Base-by-base conservation (phyloP, 2,329 filamentous ascomycete species). In the Talaromyces sp. region DNA sequence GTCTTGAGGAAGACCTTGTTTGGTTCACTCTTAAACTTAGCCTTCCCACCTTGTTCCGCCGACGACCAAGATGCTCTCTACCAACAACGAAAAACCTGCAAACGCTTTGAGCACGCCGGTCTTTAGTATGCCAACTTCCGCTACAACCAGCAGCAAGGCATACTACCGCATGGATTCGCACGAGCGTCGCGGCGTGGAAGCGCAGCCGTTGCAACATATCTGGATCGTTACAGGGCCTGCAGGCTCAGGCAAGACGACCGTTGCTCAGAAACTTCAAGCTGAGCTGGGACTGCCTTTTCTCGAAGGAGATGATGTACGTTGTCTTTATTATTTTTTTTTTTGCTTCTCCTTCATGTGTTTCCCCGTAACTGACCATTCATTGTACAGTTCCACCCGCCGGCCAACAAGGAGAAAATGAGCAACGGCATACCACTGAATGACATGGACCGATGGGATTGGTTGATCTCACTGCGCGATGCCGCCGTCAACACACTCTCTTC, bases 381-480 rank as follows among this genome's bases (percentile, higher is more conserved):
- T 48, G 9, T 54, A 51, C 64, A 81, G 79, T 80, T 77, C 65
- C 79, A 81, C 66, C 68, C 77, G 0, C 77, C 83, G 32, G 81
- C 88, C 69, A 97, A 93, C 77, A 87, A 92, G 67, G 88, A 92
- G 58, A 99, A 97, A 77, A 99, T 99, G 94, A 82, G 84, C 70
- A 83, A 82, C 66, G 91, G 91, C 66, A 87, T 86, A 60, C 92
- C 94, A 2, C 82, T 99, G 38, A 96, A 90, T 59, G 94, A 99
- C 72, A 88, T 87, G 62, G 94, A 99, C 77, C 89, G 94, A 65
- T 97, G 94, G 94, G 93, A 97, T 79, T 99, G 94, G 94, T 86
- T 99, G 64, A 90, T 88, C 53, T 81, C 82, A 12, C 82, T 94
- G 14, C 89, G 90, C 64, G 84, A 91, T 65, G 88, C 77, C 43